Conservation (phyloP, 2,329 filamentous ascomycete genomes). For the Epichloe sibirici region DNA sequence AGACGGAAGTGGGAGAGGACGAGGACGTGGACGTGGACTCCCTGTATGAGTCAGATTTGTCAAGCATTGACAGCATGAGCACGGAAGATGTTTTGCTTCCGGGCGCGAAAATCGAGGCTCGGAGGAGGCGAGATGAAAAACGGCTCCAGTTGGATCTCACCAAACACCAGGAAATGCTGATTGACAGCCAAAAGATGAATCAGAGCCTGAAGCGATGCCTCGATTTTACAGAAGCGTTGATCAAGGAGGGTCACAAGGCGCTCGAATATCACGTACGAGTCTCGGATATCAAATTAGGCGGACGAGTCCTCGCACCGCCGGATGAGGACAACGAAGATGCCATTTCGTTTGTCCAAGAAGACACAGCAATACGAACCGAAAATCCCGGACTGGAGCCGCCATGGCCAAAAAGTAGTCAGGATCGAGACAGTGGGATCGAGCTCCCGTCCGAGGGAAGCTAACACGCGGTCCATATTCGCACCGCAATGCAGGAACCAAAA, state of each 20-base stretch:
- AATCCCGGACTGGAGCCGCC: constrained; percentile 14
- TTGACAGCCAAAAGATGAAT: constrained; percentile 91
- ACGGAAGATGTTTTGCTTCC: constrained; percentile 26
- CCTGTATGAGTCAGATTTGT: constrained; percentile 39
- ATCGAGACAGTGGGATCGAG: constrained; percentile 42
- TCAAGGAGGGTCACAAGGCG: constrained; percentile 78
- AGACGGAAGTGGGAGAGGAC: constrained; percentile 24
- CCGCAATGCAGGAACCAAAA: not conserved
- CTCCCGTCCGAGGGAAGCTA: constrained; percentile 28
- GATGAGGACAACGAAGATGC: constrained; percentile 46
- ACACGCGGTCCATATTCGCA: not conserved
- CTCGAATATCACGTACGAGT: constrained; percentile 69
- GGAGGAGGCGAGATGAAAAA: constrained; percentile 66
- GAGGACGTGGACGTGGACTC: constrained; percentile 29
- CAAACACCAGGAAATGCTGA: constrained; percentile 77
- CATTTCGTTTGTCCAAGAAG: constrained; percentile 10
- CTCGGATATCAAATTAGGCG: constrained; percentile 71
- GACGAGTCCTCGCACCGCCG: constrained; percentile 56
- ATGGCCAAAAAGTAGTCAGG: constrained; percentile 29
- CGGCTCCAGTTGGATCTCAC: constrained; percentile 73
- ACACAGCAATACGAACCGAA: constrained; percentile 13
- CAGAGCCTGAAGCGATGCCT: constrained; percentile 85
- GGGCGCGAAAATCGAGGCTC: constrained; percentile 20
- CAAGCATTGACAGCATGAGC: constrained; percentile 25
- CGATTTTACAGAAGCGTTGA: constrained; percentile 79